A percentile compares a stretch with the other conserved stretches of the same genome.
Evolutionary conservation across 2,329 filamentous ascomycete genomes (phyloP).

Genomic region (Colletotrichum caudatum): DNA sequence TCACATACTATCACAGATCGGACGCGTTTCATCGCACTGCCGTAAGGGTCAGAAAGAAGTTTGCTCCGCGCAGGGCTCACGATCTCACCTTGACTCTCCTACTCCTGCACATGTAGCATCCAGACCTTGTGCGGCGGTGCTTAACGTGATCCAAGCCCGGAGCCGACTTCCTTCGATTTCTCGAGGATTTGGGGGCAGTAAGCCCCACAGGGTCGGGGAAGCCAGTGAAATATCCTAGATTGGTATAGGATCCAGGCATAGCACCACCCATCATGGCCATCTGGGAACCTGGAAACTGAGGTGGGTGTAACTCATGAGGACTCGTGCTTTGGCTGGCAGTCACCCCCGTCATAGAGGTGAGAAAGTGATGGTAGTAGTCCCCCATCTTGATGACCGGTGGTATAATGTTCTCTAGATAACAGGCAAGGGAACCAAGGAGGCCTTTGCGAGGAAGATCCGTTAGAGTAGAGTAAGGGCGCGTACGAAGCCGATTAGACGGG

Average conservation of each 20-base stretch:
- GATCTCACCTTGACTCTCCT: slow-evolving; percentile 81
- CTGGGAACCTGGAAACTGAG: slow-evolving; percentile 51
- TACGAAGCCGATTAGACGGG: background rate
- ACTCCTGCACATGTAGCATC: slow-evolving; percentile 91
- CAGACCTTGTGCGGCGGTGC: slow-evolving; percentile 91
- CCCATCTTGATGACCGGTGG: slow-evolving; percentile 56
- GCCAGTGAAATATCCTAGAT: slow-evolving; percentile 62
- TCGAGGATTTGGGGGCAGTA: slow-evolving; percentile 60
- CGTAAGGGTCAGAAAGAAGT: slow-evolving; percentile 37
- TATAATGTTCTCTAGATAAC: slow-evolving; percentile 3
- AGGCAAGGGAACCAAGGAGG: slow-evolving; percentile 13
- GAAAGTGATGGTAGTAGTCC: slow-evolving; percentile 68
- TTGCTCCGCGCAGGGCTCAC: background rate
- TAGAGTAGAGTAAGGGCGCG: slow-evolving; percentile 3
- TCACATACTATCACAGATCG: slow-evolving; percentile 81
- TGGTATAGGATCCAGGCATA: slow-evolving; percentile 59
- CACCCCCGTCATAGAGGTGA: slow-evolving; percentile 64
- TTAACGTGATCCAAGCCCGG: slow-evolving; percentile 80
- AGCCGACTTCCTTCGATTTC: slow-evolving; percentile 64
- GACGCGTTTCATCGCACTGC: slow-evolving; percentile 90
- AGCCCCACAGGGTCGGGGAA: slow-evolving; percentile 64
- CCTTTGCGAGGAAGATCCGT: slow-evolving; percentile 8
- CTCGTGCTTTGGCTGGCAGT: slow-evolving; percentile 53
- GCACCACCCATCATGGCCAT: slow-evolving; percentile 49
- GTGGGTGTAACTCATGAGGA: slow-evolving; percentile 55